A percentile compares a stretch with the other conserved stretches of the same genome.
These are phyloP conservation scores for Earliella scabrosa DNA, from an alignment of 1,284 basidiomycete species.

Conservation along the genomic window DNA sequence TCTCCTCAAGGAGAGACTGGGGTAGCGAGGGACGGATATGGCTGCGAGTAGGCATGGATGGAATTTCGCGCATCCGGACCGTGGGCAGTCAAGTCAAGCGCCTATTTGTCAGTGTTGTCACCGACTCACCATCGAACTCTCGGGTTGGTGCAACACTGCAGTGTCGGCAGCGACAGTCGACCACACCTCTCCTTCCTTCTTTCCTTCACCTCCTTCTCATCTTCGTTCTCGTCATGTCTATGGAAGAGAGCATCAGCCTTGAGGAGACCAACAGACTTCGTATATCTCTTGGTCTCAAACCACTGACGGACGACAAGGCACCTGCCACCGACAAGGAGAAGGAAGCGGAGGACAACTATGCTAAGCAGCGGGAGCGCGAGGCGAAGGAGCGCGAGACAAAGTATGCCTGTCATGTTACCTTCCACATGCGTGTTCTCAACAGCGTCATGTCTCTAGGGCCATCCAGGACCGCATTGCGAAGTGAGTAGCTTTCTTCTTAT, in stretches of 20 bases:
- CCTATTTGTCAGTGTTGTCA: constrained; percentile 19
- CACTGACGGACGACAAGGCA: constrained; percentile 79
- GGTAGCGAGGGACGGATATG: constrained; percentile 34
- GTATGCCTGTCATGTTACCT: constrained; percentile 45
- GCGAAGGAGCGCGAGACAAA: constrained; percentile 76
- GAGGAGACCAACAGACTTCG: constrained; percentile 99
- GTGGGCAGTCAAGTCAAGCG: background rate
- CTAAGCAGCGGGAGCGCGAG: constrained; percentile 71
- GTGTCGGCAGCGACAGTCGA: no score
- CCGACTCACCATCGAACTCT: background rate
- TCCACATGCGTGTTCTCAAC: constrained; percentile 8
- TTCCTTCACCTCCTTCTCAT: background rate
- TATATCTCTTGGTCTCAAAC: constrained; percentile 92
- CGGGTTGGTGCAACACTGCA: background rate
- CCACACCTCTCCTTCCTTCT: background rate
- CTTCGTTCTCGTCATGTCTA: constrained; percentile 50
- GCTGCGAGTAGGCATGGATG: constrained; percentile 28
- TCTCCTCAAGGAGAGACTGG: constrained; percentile 36
- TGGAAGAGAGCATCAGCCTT: constrained; percentile 90
- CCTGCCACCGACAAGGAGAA: constrained; percentile 75
- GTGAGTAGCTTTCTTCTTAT: constrained; percentile 59
- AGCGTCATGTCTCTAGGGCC: constrained; percentile 50
- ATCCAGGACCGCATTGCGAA: constrained; percentile 85
- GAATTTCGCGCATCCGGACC: constrained; percentile 14
- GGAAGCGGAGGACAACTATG: constrained; percentile 86